Conservation (phyloP, 306 rosid genomes). For the Gleditsia sinensis region DNA sequence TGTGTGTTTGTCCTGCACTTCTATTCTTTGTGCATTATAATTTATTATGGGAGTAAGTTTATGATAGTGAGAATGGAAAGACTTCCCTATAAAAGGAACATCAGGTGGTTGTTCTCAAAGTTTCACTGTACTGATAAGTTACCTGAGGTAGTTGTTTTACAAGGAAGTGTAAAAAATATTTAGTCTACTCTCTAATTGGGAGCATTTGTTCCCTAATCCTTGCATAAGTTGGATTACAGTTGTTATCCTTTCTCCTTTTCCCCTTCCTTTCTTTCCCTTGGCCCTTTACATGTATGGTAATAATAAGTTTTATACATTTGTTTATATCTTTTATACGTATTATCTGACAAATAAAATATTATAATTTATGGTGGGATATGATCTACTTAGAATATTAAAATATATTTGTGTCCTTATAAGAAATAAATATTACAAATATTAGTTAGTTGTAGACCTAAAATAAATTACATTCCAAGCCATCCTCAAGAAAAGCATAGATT, state of each 20-base stretch:
- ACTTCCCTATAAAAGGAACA: neutral
- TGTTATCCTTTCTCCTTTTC: neutral
- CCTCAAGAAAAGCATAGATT: neutral
- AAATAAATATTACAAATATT: neutral
- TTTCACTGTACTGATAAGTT: conserved; percentile 11
- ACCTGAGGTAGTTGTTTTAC: conserved; percentile 3
- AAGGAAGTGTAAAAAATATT: neutral
- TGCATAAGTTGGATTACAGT: neutral
- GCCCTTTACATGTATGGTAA: neutral
- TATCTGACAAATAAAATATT: too few species aligned
- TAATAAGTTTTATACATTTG: too few species aligned
- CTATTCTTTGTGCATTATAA: conserved; percentile 16
- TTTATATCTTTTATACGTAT: too few species aligned
- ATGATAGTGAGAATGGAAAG: conserved; percentile 5
- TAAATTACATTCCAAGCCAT: neutral
- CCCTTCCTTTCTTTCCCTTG: neutral
- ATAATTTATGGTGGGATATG: neutral
- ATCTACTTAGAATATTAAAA: neutral
- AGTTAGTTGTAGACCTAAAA: neutral
- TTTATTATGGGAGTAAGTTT: conserved; percentile 29
- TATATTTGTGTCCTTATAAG: neutral
- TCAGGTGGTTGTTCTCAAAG: conserved; percentile 11
- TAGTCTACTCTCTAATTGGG: neutral
- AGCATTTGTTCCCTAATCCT: neutral
- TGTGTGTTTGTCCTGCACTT: conserved; percentile 12